These are phyloP conservation scores for Stenogyne calaminthoides DNA, from an alignment of 305 asterid genomes.

Conservation along the genomic window DNA sequence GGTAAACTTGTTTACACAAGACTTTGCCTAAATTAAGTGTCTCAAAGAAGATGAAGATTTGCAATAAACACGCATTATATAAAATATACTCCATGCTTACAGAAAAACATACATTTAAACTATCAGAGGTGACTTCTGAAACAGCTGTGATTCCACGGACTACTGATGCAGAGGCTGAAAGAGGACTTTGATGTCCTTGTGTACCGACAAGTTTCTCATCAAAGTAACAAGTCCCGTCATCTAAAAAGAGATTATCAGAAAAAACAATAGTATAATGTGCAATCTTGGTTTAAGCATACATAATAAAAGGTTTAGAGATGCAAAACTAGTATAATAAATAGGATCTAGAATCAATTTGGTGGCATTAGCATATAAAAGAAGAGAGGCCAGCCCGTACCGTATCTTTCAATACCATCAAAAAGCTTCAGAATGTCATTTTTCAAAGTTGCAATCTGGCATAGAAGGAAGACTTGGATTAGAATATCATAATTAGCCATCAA, in stretches of 20 bases:
- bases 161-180: conserved; percentile 82
- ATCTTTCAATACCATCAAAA: conserved; percentile 81
- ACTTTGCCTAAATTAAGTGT: not conserved
- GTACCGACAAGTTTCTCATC: conserved; percentile 83
- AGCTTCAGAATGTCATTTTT: conserved; percentile 80
- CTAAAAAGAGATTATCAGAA: conserved; percentile 41
- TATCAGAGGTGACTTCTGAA: conserved; percentile 64
- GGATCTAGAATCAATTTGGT: not conserved
- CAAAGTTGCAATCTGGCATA: conserved; percentile 64
- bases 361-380: conserved; percentile 3
- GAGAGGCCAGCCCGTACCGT: conserved; percentile 49
- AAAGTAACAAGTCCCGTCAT: conserved; percentile 87
- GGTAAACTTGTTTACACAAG: too few relatives aligned
- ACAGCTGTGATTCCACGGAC: conserved; percentile 83
- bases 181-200: conserved; percentile 72
- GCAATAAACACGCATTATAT: conserved; percentile 1
- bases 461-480: conserved; percentile 34
- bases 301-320: not conserved
- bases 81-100: conserved; percentile 12
- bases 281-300: conserved; percentile 18
- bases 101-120: conserved; percentile 53
- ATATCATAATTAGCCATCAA: conserved; percentile 19
- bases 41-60: conserved; percentile 20
- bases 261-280: conserved; percentile 27
- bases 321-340: conserved; percentile 13